Conservation (phyloP, 768 basidiomycete genomes). For the Clitopilus passeckerianus region DNA sequence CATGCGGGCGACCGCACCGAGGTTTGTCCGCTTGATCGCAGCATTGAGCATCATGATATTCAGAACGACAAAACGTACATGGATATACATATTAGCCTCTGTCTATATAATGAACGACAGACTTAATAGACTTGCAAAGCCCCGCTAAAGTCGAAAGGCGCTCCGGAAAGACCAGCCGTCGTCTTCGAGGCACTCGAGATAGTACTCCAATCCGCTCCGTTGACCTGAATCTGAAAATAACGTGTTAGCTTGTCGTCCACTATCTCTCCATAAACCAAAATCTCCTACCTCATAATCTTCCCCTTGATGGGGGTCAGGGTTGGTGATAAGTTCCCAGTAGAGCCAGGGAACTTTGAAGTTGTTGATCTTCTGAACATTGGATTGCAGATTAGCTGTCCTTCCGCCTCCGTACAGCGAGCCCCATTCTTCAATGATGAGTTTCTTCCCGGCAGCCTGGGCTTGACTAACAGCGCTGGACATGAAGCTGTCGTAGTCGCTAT, state of each 20-base stretch:
- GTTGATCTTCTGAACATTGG: conserved; percentile 25
- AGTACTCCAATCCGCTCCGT: conserved; percentile 16
- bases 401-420: conserved; percentile 20
- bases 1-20: too few species aligned
- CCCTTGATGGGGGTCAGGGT: conserved; percentile 27
- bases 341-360: conserved; percentile 30
- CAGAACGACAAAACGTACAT: not conserved
- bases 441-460: conserved; percentile 28
- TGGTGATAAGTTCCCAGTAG: conserved; percentile 33
- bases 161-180: conserved; percentile 9
- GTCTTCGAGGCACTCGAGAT: conserved; percentile 7
- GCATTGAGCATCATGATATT: conserved; percentile 9
- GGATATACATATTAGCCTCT: not conserved
- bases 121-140: conserved; percentile 6
- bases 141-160: conserved; percentile 18
- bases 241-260: not conserved
- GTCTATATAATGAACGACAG: not conserved
- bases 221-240: conserved; percentile 14
- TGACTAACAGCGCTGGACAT: conserved; percentile 19
- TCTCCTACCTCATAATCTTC: conserved; percentile 17
- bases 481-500: conserved; percentile 19
- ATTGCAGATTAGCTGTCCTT: conserved; percentile 26
- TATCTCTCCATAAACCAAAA: not conserved
- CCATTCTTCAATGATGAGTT: conserved; percentile 32
- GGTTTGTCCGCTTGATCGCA: too few species aligned